Base-by-base conservation (phyloP, 2,329 filamentous ascomycete genomes). In the Colletotrichum sp. region DNA sequence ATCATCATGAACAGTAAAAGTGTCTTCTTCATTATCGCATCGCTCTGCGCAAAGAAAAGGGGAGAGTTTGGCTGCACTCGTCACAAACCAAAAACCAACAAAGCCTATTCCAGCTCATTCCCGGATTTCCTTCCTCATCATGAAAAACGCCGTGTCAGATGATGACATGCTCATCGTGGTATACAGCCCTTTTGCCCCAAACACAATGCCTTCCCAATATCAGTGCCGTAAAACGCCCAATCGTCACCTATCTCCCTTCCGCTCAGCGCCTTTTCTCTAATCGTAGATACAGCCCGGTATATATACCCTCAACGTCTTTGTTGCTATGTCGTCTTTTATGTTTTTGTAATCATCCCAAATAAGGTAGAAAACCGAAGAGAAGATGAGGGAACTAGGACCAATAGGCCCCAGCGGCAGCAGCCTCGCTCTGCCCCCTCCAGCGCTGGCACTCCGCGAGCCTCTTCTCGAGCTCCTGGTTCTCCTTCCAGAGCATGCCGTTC, bases 381-480 rank as follows among this genome's bases (percentile, higher is more conserved):
- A 15, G 2, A 16, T 0, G 2, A 15, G 43, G 9, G 0, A 12
- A 12, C 24, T 60, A 77, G 18, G 68, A 60, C 68, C 77, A 78
- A 0, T 72, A 77, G 0, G 63, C 48, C 9, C 55, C 71, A 6
- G 70, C 75, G 4, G 63, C 36, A 7, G 43, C 64, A 6, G 70
- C 21, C 71, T 77, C 75, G 30, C 55, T 30, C 77, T 68, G 68
- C 5, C 55, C 36, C 75, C 66, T 66, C 5, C 71, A 32, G 55
- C 63, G 36, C 60, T 73, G 72, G 72, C 77, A 78, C 21, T 77
- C 77, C 36, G 72, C 75, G 2, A 78, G 66, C 16, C 81, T 77
- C 77, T 78, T 82, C 73, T 82, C 79, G 61, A 84, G 79, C 65
- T 82, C 81, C 57, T 78, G 79, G 70, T 83, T 84, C 78, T 84